phyloP scores from a whole-genome alignment of 2,329 filamentous ascomycete genomes.

The Lasiodiplodia sp. region DNA sequence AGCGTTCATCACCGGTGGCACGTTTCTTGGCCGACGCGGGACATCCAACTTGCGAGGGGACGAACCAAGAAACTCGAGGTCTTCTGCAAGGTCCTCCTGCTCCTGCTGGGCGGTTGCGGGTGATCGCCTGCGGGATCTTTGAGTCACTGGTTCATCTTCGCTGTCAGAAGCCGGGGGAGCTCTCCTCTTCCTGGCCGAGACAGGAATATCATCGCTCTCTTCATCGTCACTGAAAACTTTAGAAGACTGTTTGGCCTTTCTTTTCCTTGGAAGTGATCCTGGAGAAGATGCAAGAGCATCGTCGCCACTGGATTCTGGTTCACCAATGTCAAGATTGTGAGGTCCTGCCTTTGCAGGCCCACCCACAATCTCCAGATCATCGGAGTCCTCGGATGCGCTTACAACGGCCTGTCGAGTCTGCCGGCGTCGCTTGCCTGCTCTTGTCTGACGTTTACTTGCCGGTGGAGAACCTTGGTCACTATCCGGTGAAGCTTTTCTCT shows the following conservation, averaged over 20 bases:
- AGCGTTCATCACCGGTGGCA: constrained; percentile 41
- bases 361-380: not conserved
- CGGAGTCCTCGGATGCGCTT: not conserved
- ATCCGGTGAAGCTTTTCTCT: not conserved
- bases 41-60: constrained; percentile 38
- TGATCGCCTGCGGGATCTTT: constrained; percentile 24
- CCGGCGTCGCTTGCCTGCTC: not conserved
- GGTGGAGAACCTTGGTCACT: not conserved
- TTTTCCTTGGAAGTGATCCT: not conserved
- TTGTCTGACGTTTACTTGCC: not conserved
- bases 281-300: constrained; percentile 31
- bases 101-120: constrained; percentile 37
- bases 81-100: constrained; percentile 53
- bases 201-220: constrained; percentile 29
- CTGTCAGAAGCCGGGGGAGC: constrained; percentile 37
- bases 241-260: not conserved
- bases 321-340: constrained; percentile 13
- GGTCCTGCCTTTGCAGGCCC: not conserved
- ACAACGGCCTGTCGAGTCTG: not conserved
- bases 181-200: constrained; percentile 11
- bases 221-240: constrained; percentile 29
- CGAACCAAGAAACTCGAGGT: constrained; percentile 53
- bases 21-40: constrained; percentile 31
- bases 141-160: constrained; percentile 30
- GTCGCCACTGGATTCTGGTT: constrained; percentile 29